phyloP scores from a whole-genome alignment of 495 filamentous ascomycete genomes.

The Poronia punctata region DNA sequence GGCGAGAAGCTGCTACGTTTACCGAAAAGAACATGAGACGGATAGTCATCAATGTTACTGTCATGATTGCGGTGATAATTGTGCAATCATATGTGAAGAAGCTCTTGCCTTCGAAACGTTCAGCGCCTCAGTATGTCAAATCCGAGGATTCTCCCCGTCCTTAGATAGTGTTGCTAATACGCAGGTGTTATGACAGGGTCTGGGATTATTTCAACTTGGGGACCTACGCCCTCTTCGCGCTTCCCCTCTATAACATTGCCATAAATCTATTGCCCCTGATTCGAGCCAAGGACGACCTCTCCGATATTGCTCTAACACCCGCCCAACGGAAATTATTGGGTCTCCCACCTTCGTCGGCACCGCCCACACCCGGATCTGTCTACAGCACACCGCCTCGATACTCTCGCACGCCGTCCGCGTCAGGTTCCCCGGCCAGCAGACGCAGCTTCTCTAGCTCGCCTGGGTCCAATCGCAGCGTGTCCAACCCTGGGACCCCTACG shows the following conservation, averaged over 20 bases:
- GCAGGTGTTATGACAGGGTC: constrained; percentile 8
- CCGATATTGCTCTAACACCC: constrained; percentile 87
- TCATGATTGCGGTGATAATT: constrained; percentile 42
- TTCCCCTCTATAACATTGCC: constrained; percentile 60
- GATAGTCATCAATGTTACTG: constrained; percentile 55
- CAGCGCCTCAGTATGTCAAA: constrained; percentile 14
- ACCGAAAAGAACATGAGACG: constrained; percentile 58
- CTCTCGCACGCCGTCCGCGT: constrained; percentile 58
- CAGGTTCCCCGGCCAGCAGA: constrained; percentile 43
- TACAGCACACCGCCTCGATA: constrained; percentile 87
- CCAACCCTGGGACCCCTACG: constrained; percentile 20
- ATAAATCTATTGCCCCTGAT: constrained; percentile 62
- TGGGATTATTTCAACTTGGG: constrained; percentile 15
- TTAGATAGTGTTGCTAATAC: not conserved
- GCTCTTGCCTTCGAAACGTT: constrained; percentile 19
- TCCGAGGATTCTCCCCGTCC: not conserved
- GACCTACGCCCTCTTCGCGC: constrained; percentile 13
- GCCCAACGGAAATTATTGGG: constrained; percentile 80
- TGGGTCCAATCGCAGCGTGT: constrained; percentile 33
- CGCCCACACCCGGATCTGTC: constrained; percentile 55
- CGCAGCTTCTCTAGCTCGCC: constrained; percentile 50
- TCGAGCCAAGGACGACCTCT: constrained; percentile 63
- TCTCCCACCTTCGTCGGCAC: constrained; percentile 61
- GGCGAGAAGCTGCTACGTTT: constrained; percentile 68
- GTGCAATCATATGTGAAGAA: constrained; percentile 18